Conservation (phyloP, 2,329 filamentous ascomycete species). For the Ceratocystis lukuohia region DNA sequence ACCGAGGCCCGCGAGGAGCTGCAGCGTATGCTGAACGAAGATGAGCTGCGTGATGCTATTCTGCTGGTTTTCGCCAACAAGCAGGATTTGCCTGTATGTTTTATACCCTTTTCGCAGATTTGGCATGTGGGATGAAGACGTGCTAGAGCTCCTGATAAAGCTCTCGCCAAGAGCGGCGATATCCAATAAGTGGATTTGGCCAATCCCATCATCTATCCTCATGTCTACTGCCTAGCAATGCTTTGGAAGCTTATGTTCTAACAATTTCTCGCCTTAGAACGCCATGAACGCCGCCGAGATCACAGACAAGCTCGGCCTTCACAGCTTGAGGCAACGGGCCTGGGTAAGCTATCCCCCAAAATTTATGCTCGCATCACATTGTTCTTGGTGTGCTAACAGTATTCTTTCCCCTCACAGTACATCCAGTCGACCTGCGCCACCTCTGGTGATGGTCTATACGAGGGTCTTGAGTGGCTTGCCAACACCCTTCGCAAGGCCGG, state of each 20-base stretch:
- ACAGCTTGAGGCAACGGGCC: slow-evolving; percentile 94
- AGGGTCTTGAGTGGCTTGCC: slow-evolving; percentile 91
- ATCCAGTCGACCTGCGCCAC: slow-evolving; percentile 99
- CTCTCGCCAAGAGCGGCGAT: no score
- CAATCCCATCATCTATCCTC: not conserved
- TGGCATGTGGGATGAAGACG: not conserved
- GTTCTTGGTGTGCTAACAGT: slow-evolving; percentile 21
- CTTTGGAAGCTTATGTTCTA: not conserved
- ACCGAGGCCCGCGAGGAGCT: slow-evolving; percentile 93
- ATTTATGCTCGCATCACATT: not conserved
- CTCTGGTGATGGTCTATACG: slow-evolving; percentile 97
- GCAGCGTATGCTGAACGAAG: slow-evolving; percentile 96
- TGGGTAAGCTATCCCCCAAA: slow-evolving; percentile 60
- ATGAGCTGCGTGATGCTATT: slow-evolving; percentile 93
- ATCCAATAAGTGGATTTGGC: no score
- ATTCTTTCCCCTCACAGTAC: slow-evolving; percentile 46
- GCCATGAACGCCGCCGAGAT: slow-evolving; percentile 99
- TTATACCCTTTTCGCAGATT: slow-evolving; percentile 10
- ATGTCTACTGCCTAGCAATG: not conserved
- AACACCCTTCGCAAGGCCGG: slow-evolving; percentile 67
- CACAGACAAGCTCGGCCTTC: slow-evolving; percentile 98
- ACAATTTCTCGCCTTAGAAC: slow-evolving; percentile 46
- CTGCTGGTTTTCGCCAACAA: slow-evolving; percentile 99
- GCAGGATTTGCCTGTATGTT: slow-evolving; percentile 90
- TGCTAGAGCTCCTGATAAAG: not conserved